Conservation (phyloP, 2,329 filamentous ascomycete species). For the Aspergillus novofumigatus region DNA sequence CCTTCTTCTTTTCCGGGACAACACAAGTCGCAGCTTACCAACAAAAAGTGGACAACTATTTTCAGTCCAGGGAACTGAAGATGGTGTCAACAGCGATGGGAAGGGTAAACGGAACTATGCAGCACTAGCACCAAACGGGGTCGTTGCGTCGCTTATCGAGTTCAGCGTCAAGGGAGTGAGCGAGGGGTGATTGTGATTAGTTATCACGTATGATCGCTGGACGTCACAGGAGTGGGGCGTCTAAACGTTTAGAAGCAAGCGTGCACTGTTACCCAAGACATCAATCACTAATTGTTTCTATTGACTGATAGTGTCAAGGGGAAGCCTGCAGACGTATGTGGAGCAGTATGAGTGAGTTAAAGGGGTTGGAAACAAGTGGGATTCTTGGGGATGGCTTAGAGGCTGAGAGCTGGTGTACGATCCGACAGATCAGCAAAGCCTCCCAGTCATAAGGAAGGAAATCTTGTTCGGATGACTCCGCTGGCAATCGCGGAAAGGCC, state of each 20-base stretch:
- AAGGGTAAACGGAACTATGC: background rate
- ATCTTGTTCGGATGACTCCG: background rate
- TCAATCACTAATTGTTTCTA: background rate
- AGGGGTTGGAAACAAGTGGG: background rate
- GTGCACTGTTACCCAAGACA: background rate
- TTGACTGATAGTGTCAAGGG: background rate
- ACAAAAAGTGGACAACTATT: background rate
- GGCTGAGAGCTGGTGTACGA: background rate
- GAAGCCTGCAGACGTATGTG: background rate
- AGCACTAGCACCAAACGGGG: background rate
- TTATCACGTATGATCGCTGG: background rate
- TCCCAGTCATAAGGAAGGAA: background rate
- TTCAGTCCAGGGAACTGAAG: background rate
- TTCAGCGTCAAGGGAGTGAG: background rate
- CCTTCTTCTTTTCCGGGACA: constrained; percentile 19
- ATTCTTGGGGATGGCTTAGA: background rate
- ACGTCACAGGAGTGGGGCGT: background rate
- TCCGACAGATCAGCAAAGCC: background rate
- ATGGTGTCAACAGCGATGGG: constrained; percentile 1
- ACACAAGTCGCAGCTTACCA: constrained; percentile 24
- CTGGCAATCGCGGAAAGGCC: background rate
- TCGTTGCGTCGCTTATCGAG: background rate
- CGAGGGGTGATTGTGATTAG: background rate
- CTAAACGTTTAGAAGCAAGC: background rate
- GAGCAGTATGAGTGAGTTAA: background rate